Conservation (phyloP, 352 stramenopile genomes). For the Thalassiosira livingstoniorum region DNA sequence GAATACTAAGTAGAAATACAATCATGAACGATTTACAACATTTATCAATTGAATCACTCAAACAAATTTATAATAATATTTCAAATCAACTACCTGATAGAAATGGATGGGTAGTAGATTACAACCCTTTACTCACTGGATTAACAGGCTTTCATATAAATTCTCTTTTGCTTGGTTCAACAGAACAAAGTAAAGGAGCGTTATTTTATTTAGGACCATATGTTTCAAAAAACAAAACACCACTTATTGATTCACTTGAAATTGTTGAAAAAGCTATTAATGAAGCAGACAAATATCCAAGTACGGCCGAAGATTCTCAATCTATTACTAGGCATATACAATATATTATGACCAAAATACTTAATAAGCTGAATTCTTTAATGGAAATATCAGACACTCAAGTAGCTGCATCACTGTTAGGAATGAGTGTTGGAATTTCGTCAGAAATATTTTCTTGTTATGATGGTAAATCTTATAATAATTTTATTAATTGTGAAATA, state of each 20-base stretch:
- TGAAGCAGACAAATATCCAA: slow-evolving; percentile 28
- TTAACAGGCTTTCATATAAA: slow-evolving; percentile 39
- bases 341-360: slow-evolving; percentile 38
- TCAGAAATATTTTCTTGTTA: slow-evolving; percentile 32
- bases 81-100: neutral
- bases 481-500: slow-evolving; percentile 8
- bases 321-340: slow-evolving; percentile 20
- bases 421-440: slow-evolving; percentile 20
- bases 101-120: slow-evolving; percentile 54
- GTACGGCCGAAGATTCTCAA: slow-evolving; percentile 25
- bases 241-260: slow-evolving; percentile 38
- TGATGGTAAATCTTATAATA: slow-evolving; percentile 9
- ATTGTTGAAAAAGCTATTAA: slow-evolving; percentile 34
- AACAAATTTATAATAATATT: slow-evolving; percentile 36
- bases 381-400: slow-evolving; percentile 48
- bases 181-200: slow-evolving; percentile 45
- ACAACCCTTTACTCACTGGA: slow-evolving; percentile 31
- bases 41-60: slow-evolving; percentile 21
- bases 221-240: slow-evolving; percentile 37
- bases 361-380: slow-evolving; percentile 37
- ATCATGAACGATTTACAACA: slow-evolving; percentile 21
- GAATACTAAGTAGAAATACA: too few relatives aligned
- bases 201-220: slow-evolving; percentile 41
- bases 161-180: slow-evolving; percentile 29
- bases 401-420: slow-evolving; percentile 24